phyloP scores from a whole-genome alignment of 441 rosid species.

The Isatis lusitanica region DNA sequence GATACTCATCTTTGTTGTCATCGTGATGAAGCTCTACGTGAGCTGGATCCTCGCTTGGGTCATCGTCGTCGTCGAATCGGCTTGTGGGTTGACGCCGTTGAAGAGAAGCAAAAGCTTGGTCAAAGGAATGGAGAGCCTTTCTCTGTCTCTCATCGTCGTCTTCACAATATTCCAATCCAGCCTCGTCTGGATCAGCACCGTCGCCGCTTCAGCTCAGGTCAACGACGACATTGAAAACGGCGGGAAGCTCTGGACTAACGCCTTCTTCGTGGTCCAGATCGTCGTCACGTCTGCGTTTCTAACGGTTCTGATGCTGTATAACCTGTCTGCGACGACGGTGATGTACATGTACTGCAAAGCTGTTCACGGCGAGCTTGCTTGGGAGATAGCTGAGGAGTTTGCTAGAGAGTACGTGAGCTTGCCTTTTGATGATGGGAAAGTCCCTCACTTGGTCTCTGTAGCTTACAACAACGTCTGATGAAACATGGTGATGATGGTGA shows the following conservation, averaged over 20 bases:
- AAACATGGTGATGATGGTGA: not conserved
- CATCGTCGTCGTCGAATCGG: slow-evolving; percentile 69
- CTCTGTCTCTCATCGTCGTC: slow-evolving; percentile 40
- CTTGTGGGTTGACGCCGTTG: slow-evolving; percentile 64
- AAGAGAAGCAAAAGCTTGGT: slow-evolving; percentile 54
- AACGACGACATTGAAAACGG: not conserved
- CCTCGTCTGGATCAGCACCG: slow-evolving; percentile 34
- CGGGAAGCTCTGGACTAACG: slow-evolving; percentile 41
- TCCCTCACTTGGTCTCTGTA: slow-evolving; percentile 62
- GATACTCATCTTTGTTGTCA: slow-evolving; percentile 1
- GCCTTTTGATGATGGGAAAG: slow-evolving; percentile 77
- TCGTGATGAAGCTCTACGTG: slow-evolving; percentile 43
- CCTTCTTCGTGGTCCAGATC: slow-evolving; percentile 45
- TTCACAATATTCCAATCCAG: slow-evolving; percentile 30
- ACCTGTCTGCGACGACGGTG: slow-evolving; percentile 50
- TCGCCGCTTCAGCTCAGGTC: slow-evolving; percentile 14
- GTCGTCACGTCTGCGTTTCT: slow-evolving; percentile 44
- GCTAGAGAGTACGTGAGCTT: slow-evolving; percentile 65
- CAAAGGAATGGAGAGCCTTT: slow-evolving; percentile 49
- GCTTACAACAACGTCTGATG: slow-evolving; percentile 32
- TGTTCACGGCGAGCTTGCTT: slow-evolving; percentile 62
- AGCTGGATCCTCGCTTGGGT: slow-evolving; percentile 54
- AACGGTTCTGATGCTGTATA: slow-evolving; percentile 37
- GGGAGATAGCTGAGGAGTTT: slow-evolving; percentile 77
- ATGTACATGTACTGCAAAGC: slow-evolving; percentile 76